These are phyloP conservation scores for Arachis hypogaea DNA, from an alignment of 306 rosid species.

Conservation along the genomic window DNA sequence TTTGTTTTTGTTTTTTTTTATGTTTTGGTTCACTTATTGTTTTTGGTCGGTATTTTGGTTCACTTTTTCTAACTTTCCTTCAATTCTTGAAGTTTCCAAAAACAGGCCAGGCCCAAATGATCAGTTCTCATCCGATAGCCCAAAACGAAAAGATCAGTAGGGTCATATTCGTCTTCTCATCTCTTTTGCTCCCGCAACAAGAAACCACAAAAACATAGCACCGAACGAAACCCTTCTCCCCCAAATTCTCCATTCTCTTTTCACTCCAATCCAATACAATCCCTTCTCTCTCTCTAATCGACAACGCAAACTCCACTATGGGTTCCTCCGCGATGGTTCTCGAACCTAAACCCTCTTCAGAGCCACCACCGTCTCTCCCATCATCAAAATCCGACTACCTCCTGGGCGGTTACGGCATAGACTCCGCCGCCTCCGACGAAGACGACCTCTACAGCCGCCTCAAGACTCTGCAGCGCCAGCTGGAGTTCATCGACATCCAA, in stretches of 20 bases:
- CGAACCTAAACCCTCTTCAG: constrained; percentile 66
- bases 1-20: no score
- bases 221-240: constrained; percentile 37
- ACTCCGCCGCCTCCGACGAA: constrained; percentile 53
- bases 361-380: constrained; percentile 70
- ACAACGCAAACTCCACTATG: constrained; percentile 41
- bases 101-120: no score
- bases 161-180: background rate
- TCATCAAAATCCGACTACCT: constrained; percentile 63
- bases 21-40: no score
- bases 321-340: constrained; percentile 79
- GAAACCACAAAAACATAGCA: background rate
- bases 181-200: background rate
- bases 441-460: constrained; percentile 88
- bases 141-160: background rate
- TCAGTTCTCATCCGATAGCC: no score
- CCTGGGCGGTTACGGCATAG: constrained; percentile 33
- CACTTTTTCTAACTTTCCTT: no score
- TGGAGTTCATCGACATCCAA: constrained; percentile 90
- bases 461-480: constrained; percentile 77
- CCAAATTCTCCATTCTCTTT: background rate
- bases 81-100: no score
- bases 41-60: no score
- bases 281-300: background rate
- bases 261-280: background rate